Evolutionary conservation across 2,329 filamentous ascomycete genomes (phyloP), one percentile per base, ranked within the genome.

Genomic region (Huntiella abstrusa): DNA sequence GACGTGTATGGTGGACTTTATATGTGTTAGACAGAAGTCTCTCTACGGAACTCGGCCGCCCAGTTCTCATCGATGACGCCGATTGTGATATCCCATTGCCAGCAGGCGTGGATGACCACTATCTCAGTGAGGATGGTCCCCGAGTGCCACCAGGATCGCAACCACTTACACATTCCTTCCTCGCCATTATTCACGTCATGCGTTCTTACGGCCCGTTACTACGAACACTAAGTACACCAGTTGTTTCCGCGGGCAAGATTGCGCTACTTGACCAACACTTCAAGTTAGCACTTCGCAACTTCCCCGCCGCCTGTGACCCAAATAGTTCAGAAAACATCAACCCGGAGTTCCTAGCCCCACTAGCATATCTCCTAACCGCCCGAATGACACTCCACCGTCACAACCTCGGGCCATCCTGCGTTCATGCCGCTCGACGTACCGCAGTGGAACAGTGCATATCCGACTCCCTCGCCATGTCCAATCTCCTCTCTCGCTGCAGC

Each of bases 1-100:
- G 83, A 51, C 72, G 87, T 47, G 75, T 91, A 2, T 98, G 88
- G 88, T 98, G 91, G 86, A 77, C 83, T 11, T 75, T 94, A 48
- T 96, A 96, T 61, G 75, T 85, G 39, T 77, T 87, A 64, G 91
- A 98, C 62, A 76, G 86, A 51, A 71, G 83, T 19, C 65, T 92
- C 43, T 78, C 85, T 0, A 66, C 93, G 10, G 87, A 94, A 57
- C 69, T 86, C 33, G 83, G 84, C 6, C 77, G 81, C 43, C 85
- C 88, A 0, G 73, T 83, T 47, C 63, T 87, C 52, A 93, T 96
- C 56, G 72, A 87, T 56, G 88, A 96, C 55, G 71, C 75, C 32
- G 88, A 96, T 59, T 94, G 85, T 64, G 84, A 95, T 53, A 78
- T 87, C 5, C 69, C 74, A 16, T 71, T 94, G 19, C 88, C 88